Evolutionary conservation across 2,329 filamentous ascomycete genomes (phyloP).

Genomic region (Apiospora sp.): DNA sequence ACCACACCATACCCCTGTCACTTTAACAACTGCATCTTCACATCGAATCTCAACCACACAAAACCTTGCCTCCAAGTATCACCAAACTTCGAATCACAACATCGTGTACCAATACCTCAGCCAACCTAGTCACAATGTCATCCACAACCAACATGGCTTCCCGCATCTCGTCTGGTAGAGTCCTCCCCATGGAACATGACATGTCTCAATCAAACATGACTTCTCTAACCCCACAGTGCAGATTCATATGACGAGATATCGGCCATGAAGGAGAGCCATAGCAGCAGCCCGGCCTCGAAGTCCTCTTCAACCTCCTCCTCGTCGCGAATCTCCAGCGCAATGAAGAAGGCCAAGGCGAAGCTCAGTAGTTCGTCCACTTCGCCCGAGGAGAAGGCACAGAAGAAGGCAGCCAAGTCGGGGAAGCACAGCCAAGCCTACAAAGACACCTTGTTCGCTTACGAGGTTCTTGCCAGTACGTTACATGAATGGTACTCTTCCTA

Average conservation of each 20-base stretch:
- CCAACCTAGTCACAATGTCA: not conserved
- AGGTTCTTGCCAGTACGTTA: not conserved
- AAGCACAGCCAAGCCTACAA: not conserved
- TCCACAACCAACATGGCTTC: constrained; percentile 9
- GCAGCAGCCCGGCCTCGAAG: not conserved
- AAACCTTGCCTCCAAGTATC: not conserved
- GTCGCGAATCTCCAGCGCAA: not conserved
- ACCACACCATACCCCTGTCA: not conserved
- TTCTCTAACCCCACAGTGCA: not conserved
- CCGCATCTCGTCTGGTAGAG: constrained; percentile 12
- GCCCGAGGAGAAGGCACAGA: not conserved
- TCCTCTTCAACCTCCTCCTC: not conserved
- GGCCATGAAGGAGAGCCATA: constrained; percentile 4
- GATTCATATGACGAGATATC: constrained; percentile 9
- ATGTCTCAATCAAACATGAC: not conserved
- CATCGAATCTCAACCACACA: not conserved
- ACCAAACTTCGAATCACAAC: not conserved
- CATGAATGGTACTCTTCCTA: accelerated
- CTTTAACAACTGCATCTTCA: not conserved
- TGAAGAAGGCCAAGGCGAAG: constrained; percentile 23
- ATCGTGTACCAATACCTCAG: not conserved
- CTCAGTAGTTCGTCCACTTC: not conserved
- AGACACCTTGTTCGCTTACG: constrained; percentile 15
- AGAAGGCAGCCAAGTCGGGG: not conserved
- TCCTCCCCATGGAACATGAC: not conserved